Base-by-base conservation (phyloP, 768 basidiomycete genomes). In the Calocybe gangraenosa region DNA sequence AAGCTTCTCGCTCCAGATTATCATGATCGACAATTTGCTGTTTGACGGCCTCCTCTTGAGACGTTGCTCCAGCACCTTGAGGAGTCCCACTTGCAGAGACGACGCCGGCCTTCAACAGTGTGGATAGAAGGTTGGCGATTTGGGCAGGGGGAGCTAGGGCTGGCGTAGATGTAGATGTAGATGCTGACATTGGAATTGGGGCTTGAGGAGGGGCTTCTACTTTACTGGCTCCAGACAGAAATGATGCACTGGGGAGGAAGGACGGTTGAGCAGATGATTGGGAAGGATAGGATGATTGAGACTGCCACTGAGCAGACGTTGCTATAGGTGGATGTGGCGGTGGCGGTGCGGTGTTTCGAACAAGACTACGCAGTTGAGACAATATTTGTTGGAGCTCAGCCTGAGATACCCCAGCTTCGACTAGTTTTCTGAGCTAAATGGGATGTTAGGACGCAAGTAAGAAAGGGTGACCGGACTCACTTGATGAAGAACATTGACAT, bases 391-490 rank as follows among this genome's bases (percentile, higher is more conserved):
- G 75, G 25, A 92, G 69, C 56, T 92, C 88, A 23, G 79, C 78
- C 63, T 87, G 85, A 2, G 86, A 87, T 23, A 92, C 87, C 6
- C 87, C 87, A 9, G 79, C 76, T 55, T 89, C 85, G 3, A 92
- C 83, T 22, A 92, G 66, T 48, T 74, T 78, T 37, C 81, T 82
- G 47, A 84, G 67, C 89, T 88, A 40, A n/a, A 9, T 35, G 14
- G 22, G 37, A 49, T 4, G 42, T n/a, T 18, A 7, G 2, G 11
- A 18, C 13, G 44, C 42, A 49, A 17, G 25, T 39, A 44, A 18
- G 33, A 10, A 45, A 15, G 4, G 21, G 48, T 19, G 35, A 7
- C 8, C 19, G 14, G 1, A 60, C 84, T 37, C 58, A 92, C 92
- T 74, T 94, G 89, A 47, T 84, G 79, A 22, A 98, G 68, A 22